phyloP scores from a whole-genome alignment of 192 early-diverging fungal species.

The Coemansia sp. region DNA sequence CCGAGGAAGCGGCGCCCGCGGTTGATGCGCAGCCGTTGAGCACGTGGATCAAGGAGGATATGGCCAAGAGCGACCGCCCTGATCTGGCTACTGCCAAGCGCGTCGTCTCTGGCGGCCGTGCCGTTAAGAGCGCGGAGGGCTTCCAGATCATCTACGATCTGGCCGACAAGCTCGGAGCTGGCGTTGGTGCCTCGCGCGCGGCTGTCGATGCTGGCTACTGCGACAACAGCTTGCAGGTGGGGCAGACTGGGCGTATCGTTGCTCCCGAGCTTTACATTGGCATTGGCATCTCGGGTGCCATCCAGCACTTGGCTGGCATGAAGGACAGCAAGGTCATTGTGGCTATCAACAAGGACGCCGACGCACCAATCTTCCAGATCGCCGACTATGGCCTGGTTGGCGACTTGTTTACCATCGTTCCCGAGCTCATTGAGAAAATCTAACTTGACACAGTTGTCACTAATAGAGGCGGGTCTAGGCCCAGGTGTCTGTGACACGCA shows the following conservation, averaged over 20 bases:
- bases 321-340: conserved; percentile 99
- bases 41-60: conserved; percentile 86
- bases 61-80: conserved; percentile 92
- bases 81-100: conserved; percentile 84
- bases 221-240: conserved; percentile 94
- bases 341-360: conserved; percentile 97
- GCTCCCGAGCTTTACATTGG: conserved; percentile 95
- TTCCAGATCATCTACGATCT: conserved; percentile 86
- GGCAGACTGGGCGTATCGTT: conserved; percentile 98
- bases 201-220: conserved; percentile 97
- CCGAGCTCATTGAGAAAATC: conserved; percentile 90
- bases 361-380: conserved; percentile 97
- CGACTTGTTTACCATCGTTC: conserved; percentile 90
- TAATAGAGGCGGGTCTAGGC: background rate
- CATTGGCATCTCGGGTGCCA: conserved; percentile 95
- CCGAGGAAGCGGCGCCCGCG: conserved; percentile 67
- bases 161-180: conserved; percentile 92
- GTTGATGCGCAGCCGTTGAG: conserved; percentile 58
- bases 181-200: conserved; percentile 95
- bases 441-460: conserved; percentile 6
- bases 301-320: conserved; percentile 98
- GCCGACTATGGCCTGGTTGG: conserved; percentile 95
- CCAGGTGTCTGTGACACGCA: background rate
- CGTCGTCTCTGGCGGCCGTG: conserved; percentile 93
- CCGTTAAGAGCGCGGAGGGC: conserved; percentile 94